phyloP scores from a whole-genome alignment of 2,329 filamentous ascomycete genomes.

The Aspergillus eucalypticola region DNA sequence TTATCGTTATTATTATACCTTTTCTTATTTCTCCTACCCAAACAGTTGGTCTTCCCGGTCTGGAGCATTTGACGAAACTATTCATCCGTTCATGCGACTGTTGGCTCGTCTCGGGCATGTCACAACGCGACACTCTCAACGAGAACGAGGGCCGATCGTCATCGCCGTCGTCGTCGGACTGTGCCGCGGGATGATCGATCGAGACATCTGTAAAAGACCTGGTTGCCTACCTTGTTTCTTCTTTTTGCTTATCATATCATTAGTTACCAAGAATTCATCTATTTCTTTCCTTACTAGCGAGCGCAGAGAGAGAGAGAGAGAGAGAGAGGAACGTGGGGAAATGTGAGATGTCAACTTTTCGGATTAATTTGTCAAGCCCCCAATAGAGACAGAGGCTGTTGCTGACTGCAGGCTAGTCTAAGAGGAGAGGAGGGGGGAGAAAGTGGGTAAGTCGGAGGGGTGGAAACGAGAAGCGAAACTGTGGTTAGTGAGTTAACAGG shows the following conservation, averaged over 20 bases:
- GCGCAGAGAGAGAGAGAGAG: not conserved
- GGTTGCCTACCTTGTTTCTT: not conserved
- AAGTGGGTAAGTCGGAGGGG: not conserved
- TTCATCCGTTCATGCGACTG: not conserved
- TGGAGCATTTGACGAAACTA: too few species aligned
- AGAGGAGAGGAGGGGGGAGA: not conserved
- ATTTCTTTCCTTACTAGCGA: not conserved
- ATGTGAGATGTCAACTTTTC: conserved; percentile 19
- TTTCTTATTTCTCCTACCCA: not conserved
- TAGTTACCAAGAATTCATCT: not conserved
- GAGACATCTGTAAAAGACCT: conserved; percentile 4
- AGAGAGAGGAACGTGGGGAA: conserved; percentile 9
- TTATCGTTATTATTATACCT: too few species aligned
- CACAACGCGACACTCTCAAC: conserved; percentile 5
- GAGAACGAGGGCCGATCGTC: conserved; percentile 4
- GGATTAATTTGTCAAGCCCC: conserved; percentile 3
- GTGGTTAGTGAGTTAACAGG: not conserved
- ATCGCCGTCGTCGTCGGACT: conserved; percentile 1
- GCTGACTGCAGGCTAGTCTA: not conserved
- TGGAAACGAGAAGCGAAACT: not conserved
- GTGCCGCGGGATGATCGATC: conserved; percentile 10
- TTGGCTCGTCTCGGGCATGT: conserved; percentile 2
- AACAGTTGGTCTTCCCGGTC: conserved; percentile 2
- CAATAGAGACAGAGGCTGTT: not conserved
- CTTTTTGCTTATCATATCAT: not conserved